These are phyloP conservation scores for Coccomyxa sp. DNA, from an alignment of 139 green algal genomes.

Conservation along the genomic window DNA sequence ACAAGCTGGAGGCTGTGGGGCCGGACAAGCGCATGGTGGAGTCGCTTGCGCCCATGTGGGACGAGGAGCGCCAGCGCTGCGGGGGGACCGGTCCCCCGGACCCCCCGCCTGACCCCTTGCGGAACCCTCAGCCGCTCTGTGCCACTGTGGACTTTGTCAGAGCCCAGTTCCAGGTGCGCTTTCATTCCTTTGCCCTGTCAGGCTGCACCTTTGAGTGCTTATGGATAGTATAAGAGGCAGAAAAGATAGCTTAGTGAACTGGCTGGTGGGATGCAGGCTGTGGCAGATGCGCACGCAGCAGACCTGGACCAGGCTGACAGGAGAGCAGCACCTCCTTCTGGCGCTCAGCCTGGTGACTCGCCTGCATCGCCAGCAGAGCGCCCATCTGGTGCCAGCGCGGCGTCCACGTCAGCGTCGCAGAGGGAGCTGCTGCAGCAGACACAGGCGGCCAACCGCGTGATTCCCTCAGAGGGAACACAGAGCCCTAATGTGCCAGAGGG, in stretches of 20 bases:
- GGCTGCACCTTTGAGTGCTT: no score
- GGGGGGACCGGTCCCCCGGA: constrained; percentile 33
- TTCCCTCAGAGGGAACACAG: neutral
- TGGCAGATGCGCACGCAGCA: neutral
- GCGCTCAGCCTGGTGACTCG: neutral
- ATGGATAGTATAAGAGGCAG: no score
- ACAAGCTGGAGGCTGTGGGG: constrained; percentile 51
- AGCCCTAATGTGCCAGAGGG: no score
- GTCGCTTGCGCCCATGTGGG: constrained; percentile 86
- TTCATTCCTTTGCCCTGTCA: neutral
- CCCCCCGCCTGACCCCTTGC: constrained; percentile 45
- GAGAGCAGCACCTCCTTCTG: neutral
- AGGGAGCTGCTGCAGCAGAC: constrained; percentile 5
- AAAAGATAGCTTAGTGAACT: neutral
- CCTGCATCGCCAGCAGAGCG: neutral
- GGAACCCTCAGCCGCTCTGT: constrained; percentile 47
- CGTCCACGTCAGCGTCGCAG: neutral
- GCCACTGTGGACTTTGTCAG: constrained; percentile 45
- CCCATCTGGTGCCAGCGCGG: neutral
- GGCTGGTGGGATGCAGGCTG: neutral
- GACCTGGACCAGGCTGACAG: neutral
- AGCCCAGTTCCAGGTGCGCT: constrained; percentile 38
- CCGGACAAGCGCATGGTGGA: constrained; percentile 66
- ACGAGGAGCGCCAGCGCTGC: constrained; percentile 62
- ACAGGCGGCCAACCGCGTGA: constrained; percentile 14